A percentile compares a stretch with the other conserved stretches of the same genome.
Evolutionary conservation across 1,284 basidiomycete species (phyloP).

Genomic region (Tetrapyrgos nigripes): DNA sequence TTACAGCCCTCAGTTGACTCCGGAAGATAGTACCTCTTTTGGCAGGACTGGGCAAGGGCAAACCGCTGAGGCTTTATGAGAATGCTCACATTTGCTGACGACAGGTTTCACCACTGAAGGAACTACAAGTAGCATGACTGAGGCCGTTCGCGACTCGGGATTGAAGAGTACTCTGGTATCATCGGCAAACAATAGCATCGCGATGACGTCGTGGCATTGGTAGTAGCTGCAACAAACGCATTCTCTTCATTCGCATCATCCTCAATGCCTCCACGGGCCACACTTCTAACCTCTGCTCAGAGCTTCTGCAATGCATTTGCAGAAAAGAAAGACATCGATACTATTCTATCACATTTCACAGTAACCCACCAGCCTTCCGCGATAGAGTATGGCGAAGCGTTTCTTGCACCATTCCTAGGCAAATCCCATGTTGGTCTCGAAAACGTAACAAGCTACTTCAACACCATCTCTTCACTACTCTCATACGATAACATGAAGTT

Average conservation of each 20-base stretch:
- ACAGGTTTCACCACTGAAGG: too few relatives aligned
- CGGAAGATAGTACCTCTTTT: too few relatives aligned
- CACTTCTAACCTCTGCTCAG: slow-evolving; percentile 52
- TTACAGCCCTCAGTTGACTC: too few relatives aligned
- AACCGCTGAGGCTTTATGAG: too few relatives aligned
- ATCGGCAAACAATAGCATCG: too few relatives aligned
- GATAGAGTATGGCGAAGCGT: slow-evolving; percentile 61
- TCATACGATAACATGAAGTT: slow-evolving; percentile 49
- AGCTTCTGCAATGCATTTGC: slow-evolving; percentile 62
- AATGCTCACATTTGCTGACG: too few relatives aligned
- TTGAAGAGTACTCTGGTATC: too few relatives aligned
- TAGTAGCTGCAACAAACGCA: too few relatives aligned
- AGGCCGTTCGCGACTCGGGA: too few relatives aligned
- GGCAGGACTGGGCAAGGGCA: not conserved
- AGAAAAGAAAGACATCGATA: slow-evolving; percentile 44
- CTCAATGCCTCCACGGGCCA: slow-evolving; percentile 20
- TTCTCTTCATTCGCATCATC: not conserved
- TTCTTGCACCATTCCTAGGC: slow-evolving; percentile 66
- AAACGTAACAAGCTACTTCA: slow-evolving; percentile 57
- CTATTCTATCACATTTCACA: slow-evolving; percentile 59
- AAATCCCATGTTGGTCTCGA: slow-evolving; percentile 50
- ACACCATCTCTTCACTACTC: slow-evolving; percentile 50
- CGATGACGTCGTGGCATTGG: too few relatives aligned
- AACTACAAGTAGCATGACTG: too few relatives aligned
- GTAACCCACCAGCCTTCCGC: slow-evolving; percentile 48